These are phyloP conservation scores for Tolypocladium endophyticum DNA, from an alignment of 2,329 filamentous ascomycete genomes.

Conservation along the genomic window DNA sequence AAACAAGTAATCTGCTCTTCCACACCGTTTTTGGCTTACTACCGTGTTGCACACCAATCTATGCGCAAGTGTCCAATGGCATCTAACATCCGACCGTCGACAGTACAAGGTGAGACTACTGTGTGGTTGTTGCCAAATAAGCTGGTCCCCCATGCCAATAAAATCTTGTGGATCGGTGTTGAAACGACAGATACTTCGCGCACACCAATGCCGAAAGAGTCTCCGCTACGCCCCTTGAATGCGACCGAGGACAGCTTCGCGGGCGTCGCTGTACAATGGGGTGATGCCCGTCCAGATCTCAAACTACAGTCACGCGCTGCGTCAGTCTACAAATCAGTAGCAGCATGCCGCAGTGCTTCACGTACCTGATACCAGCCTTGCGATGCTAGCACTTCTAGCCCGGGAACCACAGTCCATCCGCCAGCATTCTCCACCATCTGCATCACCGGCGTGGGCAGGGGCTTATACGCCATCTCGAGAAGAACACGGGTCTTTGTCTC, in stretches of 20 bases:
- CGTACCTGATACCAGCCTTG: constrained; percentile 82
- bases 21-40: background rate
- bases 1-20: too few relatives aligned
- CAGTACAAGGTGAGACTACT: background rate
- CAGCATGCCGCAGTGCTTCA: constrained; percentile 5
- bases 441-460: constrained; percentile 74
- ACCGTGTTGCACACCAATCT: background rate
- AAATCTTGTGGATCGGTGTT: background rate
- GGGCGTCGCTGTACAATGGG: constrained; percentile 60
- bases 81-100: background rate
- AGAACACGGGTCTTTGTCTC: constrained; percentile 45
- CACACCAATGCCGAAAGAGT: background rate
- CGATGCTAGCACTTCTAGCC: constrained; percentile 78
- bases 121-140: background rate
- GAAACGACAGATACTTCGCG: background rate
- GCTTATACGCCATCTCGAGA: constrained; percentile 96
- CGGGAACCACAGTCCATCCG: constrained; percentile 76
- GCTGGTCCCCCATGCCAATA: background rate
- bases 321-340: background rate
- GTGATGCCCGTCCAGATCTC: constrained; percentile 76
- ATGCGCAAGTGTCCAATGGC: background rate
- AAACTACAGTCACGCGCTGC: constrained; percentile 40
- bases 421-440: constrained; percentile 60
- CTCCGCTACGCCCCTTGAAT: background rate
- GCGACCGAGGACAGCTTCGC: constrained; percentile 42